Base-by-base conservation (phyloP, 2,329 filamentous ascomycete species). In the Colletotrichum truncatum region DNA sequence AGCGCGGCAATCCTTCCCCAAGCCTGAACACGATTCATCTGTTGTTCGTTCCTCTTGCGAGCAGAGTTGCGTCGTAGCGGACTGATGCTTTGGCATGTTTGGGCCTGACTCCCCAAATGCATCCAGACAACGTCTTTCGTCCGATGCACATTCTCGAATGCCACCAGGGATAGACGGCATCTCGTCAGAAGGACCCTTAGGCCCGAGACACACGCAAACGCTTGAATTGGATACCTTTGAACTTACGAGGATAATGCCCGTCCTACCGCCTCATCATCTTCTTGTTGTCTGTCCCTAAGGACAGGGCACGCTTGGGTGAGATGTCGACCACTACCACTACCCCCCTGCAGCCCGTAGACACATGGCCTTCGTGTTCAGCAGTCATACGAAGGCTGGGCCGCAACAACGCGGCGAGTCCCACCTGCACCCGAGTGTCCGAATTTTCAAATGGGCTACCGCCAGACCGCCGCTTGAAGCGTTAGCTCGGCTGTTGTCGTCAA, bases 311-410 rank as follows among this genome's bases (percentile, higher is more conserved):
- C 48, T 36, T 46, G 46, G 48, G 32, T 36, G 41, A 58, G 45
- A 55, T 55, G 25, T 39, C 36, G 28, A 41, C 43, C 25, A 49
- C n/a, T 6, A 57, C 39, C 36, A 14, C 11, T 23, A 46, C 41
- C n/a, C n/a, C 58, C 57, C 36, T 66, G 63, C 45, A 56, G 45
- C 14, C 26, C 49, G 23, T 51, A 45, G 59, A 34, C 45, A 34
- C 45, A 11, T 16, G 28, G 26, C 16, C 46, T 66, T 64, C 64
- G 52, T 64, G 64, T 66, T 48, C 64, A 59, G 51, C 46, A 41
- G 52, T 64, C 58, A 59, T 64, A 64, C 64, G 52, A 63, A 55
- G 62, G 61, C 61, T 64, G 56, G 56, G 56, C 48, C 32, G 49
- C 49, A 55, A 45, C 41, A 41, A 16, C 48, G 38, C 59, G 39